A percentile compares a stretch with the other conserved stretches of the same genome.
Conservation (phyloP, 2,329 filamentous ascomycete species). For the Hymenoscyphus scutula region DNA sequence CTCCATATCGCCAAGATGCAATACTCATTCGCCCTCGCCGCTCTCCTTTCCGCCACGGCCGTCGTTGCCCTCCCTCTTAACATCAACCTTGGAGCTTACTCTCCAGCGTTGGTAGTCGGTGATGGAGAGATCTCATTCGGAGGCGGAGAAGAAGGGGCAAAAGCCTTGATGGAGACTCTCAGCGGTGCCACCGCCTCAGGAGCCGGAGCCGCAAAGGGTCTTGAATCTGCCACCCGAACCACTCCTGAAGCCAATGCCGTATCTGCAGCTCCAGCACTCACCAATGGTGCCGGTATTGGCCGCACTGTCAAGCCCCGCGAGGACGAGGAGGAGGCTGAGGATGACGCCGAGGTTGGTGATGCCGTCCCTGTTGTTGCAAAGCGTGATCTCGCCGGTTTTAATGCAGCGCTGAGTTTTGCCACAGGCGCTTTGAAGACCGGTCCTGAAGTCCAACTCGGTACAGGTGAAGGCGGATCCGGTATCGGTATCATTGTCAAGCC, state of each 20-base stretch:
- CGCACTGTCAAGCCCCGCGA: conserved; percentile 18
- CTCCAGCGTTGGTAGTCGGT: conserved; percentile 51
- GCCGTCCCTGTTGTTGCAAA: conserved; percentile 37
- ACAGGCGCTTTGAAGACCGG: conserved; percentile 45
- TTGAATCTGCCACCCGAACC: conserved; percentile 6
- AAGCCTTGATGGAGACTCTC: conserved; percentile 44
- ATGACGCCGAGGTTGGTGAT: conserved; percentile 12
- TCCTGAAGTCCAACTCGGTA: conserved; percentile 49
- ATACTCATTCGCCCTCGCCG: conserved; percentile 20
- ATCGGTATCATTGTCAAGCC: conserved; percentile 25
- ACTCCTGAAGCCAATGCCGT: conserved; percentile 7
- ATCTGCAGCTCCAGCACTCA: conserved; percentile 9
- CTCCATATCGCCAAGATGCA: conserved; percentile 19
- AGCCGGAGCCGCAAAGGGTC: conserved; percentile 16
- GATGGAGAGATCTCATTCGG: conserved; percentile 51
- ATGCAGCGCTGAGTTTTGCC: conserved; percentile 47
- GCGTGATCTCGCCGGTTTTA: conserved; percentile 48
- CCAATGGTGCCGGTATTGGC: conserved; percentile 19
- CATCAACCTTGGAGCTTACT: conserved; percentile 53
- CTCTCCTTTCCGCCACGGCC: conserved; percentile 24
- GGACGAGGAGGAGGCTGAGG: conserved; percentile 18
- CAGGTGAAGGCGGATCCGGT: conserved; percentile 43
- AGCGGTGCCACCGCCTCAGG: conserved; percentile 38
- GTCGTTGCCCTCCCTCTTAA: conserved; percentile 45
- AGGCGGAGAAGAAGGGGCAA: conserved; percentile 40